Conservation (phyloP, 768 basidiomycete species). For the Pholiota microspora region DNA sequence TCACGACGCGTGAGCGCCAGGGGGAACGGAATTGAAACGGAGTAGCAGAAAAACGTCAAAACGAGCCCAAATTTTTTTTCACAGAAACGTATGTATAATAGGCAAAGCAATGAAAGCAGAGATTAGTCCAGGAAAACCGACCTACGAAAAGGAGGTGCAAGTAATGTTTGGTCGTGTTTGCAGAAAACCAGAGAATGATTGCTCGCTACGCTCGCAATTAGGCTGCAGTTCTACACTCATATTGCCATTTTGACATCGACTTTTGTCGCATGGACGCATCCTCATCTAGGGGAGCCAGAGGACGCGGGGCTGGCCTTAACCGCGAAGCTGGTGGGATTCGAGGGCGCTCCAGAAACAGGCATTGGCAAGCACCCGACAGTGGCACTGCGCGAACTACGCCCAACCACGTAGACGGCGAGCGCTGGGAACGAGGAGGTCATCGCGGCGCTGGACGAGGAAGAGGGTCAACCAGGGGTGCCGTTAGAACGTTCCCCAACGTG, state of each 20-base stretch:
- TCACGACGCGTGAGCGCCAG: too few species aligned
- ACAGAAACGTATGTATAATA: too few species aligned
- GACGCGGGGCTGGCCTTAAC: slow-evolving; percentile 20
- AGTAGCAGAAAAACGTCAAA: too few species aligned
- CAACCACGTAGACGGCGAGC: slow-evolving; percentile 43
- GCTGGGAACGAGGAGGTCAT: slow-evolving; percentile 64
- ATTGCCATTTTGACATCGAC: slow-evolving; percentile 5
- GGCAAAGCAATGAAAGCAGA: too few species aligned
- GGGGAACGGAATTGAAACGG: too few species aligned
- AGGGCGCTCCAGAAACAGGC: slow-evolving; percentile 52
- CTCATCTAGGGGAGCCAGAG: slow-evolving; percentile 20
- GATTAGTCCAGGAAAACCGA: too few species aligned
- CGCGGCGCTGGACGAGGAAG: slow-evolving; percentile 46
- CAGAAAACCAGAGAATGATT: too few species aligned
- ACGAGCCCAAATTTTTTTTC: too few species aligned
- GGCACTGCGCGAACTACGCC: slow-evolving; percentile 35
- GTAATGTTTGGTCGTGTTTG: too few species aligned
- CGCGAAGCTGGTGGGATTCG: slow-evolving; percentile 19
- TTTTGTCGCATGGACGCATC: slow-evolving; percentile 21
- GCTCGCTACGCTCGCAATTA: too few species aligned
- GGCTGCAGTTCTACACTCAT: too few species aligned
- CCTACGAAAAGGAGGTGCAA: too few species aligned
- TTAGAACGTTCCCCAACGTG: slow-evolving; percentile 39
- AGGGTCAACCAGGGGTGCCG: slow-evolving; percentile 32
- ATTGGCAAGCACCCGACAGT: slow-evolving; percentile 50